Evolutionary conservation across 306 rosid species (phyloP), one percentile per base, ranked within the genome.

Genomic region (Macrotyloma uniflorum): DNA sequence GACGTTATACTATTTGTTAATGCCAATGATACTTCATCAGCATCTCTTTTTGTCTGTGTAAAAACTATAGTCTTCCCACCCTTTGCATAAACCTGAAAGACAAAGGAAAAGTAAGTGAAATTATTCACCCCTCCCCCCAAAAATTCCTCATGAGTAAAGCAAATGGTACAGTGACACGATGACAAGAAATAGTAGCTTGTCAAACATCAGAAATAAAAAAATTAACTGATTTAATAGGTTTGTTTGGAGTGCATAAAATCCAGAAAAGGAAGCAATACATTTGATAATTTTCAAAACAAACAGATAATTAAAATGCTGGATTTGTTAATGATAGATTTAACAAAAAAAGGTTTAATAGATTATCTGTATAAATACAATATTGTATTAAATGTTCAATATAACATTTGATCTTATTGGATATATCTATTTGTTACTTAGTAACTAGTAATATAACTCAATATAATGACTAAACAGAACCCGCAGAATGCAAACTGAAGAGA

Each of bases 1-100:
- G 98, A 95, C 66, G 90, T 80, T 85, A 95, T 93, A 79, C 85
- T 93, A 84, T 74, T 86, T 74, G 99, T 86, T 71, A 95, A 85
- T 75, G 97, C 86, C 90, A 93, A 61, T 28, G 99, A 93, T 79
- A 95, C 99, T 87, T 93, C 99, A 88, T 96, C 99, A 26, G 99
- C 99, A 80, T 96, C 99, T 72, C 91, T 88, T 84, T 95, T 96
- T 5, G 99, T 96, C 88, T 85, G 93, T 7, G 99, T 96, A 85
- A 96, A 96, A 75, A 96, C 99, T 82, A 96, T 96, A 83, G 98
- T 89, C 90, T 94, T 94, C 74, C 98, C 98, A 14, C 98, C 97
- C 88, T 91, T 96, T 30, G 99, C 98, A 78, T 96, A 96, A 70
- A 90, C 98, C 99, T 96, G 85, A 82, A 79, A 70, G 83, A 54